Conservation (phyloP, 1,284 basidiomycete genomes). For the Mrakiaceae sp. region DNA sequence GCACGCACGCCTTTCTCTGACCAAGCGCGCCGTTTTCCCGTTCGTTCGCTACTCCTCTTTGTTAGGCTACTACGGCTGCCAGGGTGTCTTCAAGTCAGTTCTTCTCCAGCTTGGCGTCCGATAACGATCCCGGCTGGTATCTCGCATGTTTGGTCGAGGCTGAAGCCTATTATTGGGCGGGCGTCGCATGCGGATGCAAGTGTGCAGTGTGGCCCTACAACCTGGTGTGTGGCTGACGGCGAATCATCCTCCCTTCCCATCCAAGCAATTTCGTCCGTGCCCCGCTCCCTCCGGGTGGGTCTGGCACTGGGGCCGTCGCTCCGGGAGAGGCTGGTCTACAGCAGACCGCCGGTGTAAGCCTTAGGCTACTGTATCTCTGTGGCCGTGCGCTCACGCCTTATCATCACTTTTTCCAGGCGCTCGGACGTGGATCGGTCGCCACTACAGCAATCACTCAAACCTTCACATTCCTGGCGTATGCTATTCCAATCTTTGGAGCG, state of each 20-base stretch:
- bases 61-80: slow-evolving; percentile 16
- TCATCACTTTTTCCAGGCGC: slow-evolving; percentile 23
- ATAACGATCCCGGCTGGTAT: slow-evolving; percentile 10
- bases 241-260: too few species aligned
- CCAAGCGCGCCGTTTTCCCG: slow-evolving; percentile 10
- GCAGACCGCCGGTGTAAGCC: not conserved
- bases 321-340: not conserved
- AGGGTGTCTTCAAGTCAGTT: slow-evolving; percentile 21
- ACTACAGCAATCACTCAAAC: not conserved
- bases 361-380: too few species aligned
- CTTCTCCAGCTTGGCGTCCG: slow-evolving; percentile 17
- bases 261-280: not conserved
- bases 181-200: too few species aligned
- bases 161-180: too few species aligned
- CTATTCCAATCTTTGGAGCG: slow-evolving; percentile 29
- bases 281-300: not conserved
- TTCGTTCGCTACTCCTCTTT: not conserved
- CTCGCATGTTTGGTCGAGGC: not conserved
- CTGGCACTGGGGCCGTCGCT: not conserved
- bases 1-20: slow-evolving; percentile 20
- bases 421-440: slow-evolving; percentile 25
- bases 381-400: not conserved
- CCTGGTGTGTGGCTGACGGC: too few species aligned
- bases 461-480: slow-evolving; percentile 17
- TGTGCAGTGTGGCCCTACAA: too few species aligned